Percentiles rank a stretch among this genome's conserved stretches.
Evolutionary conservation across 2,329 filamentous ascomycete species (phyloP).

Genomic region (Pseudogymnoascus sp.): DNA sequence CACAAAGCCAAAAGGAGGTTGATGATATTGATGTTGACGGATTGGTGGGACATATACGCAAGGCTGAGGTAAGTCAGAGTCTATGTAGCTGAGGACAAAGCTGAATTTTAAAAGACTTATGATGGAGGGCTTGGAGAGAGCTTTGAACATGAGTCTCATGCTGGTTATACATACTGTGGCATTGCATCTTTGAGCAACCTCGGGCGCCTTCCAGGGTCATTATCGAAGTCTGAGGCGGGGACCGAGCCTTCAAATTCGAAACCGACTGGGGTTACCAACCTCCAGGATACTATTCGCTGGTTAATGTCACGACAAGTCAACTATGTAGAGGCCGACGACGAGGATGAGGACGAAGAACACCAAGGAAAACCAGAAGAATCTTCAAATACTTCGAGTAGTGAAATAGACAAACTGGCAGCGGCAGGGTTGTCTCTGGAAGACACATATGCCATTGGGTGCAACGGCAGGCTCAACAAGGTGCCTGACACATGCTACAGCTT

Average conservation of each 20-base stretch:
- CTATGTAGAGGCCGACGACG: slow-evolving; percentile 41
- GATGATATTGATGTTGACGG: slow-evolving; percentile 68
- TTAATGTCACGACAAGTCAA: slow-evolving; percentile 57
- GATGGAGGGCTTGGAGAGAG: slow-evolving; percentile 29
- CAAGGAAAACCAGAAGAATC: slow-evolving; percentile 33
- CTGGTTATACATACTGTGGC: slow-evolving; percentile 86
- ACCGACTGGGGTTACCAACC: slow-evolving; percentile 31
- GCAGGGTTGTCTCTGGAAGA: slow-evolving; percentile 18
- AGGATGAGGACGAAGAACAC: slow-evolving; percentile 36
- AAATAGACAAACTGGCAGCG: not conserved
- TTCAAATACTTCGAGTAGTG: slow-evolving; percentile 14
- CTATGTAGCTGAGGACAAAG: not conserved
- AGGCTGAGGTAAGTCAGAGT: slow-evolving; percentile 44
- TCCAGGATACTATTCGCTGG: slow-evolving; percentile 39
- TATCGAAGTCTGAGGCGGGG: not conserved
- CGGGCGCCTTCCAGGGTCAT: slow-evolving; percentile 21
- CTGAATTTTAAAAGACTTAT: slow-evolving; percentile 23
- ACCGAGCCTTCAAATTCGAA: slow-evolving; percentile 17
- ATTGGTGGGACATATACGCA: slow-evolving; percentile 63
- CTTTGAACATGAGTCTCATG: slow-evolving; percentile 29
- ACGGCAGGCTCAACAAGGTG: slow-evolving; percentile 82
- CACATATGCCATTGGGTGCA: slow-evolving; percentile 60
- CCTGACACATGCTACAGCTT: slow-evolving; percentile 95
- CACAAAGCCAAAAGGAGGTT: slow-evolving; percentile 45
- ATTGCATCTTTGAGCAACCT: slow-evolving; percentile 71